These are phyloP conservation scores for Raphanus raphanistrum DNA, from an alignment of 345 rosid genomes.

Conservation along the genomic window DNA sequence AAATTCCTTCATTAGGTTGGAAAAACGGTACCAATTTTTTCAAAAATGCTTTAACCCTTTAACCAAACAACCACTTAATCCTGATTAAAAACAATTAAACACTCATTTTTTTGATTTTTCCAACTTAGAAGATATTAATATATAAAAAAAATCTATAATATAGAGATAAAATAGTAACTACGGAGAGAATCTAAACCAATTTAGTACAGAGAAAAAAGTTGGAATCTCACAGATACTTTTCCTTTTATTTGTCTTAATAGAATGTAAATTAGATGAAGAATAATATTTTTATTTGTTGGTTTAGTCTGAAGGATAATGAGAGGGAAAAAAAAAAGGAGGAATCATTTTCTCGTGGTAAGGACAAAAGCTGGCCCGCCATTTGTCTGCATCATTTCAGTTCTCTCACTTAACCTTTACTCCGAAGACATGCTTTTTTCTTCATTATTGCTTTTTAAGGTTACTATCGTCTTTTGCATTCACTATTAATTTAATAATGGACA, in stretches of 20 bases:
- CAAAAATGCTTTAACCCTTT: not conserved
- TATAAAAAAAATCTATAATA: not conserved
- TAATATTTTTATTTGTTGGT: not conserved
- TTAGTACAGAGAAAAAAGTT: not conserved
- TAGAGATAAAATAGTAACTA: not conserved
- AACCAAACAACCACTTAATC: constrained; percentile 4
- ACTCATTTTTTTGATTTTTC: not conserved
- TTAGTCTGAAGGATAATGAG: not conserved
- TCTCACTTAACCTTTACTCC: constrained; percentile 40
- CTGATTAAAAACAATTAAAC: not conserved
- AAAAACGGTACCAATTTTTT: not conserved
- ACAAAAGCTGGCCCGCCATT: constrained; percentile 42
- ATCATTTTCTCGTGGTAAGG: constrained; percentile 38
- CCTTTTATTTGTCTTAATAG: not conserved
- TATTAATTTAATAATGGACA: not conserved
- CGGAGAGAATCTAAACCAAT: constrained; percentile 19
- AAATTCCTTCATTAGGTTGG: not conserved
- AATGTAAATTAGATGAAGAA: not conserved
- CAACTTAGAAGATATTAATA: not conserved
- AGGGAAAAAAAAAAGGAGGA: not conserved
- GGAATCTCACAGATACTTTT: constrained; percentile 21
- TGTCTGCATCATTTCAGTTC: constrained; percentile 41
- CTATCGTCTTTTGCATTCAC: not conserved
- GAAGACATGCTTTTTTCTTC: constrained; percentile 40
- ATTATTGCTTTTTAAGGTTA: constrained; percentile 25